Evolutionary conservation across 352 stramenopile species (phyloP).

Genomic region (Hyaloperonospora brassicae): DNA sequence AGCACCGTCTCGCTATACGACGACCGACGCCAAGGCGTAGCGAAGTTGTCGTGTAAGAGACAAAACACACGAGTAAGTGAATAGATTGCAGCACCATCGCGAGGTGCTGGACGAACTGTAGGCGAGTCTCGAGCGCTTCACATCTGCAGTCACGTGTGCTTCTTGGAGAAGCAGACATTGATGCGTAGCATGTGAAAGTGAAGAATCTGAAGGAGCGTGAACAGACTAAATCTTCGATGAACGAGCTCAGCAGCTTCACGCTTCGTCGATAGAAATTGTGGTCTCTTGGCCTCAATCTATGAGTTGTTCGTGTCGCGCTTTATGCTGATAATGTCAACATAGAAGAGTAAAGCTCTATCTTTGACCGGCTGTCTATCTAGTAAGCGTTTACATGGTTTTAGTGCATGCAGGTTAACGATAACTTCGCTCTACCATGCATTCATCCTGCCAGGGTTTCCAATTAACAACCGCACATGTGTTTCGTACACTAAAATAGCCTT

Average conservation of each 20-base stretch:
- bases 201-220: constrained; percentile 68
- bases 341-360: too few relatives aligned
- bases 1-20: constrained; percentile 19
- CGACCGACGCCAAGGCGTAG: constrained; percentile 21
- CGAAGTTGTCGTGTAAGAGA: constrained; percentile 54
- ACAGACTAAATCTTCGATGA: constrained; percentile 37
- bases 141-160: constrained; percentile 53
- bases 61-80: constrained; percentile 57
- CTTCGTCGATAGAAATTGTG: constrained; percentile 19
- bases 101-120: constrained; percentile 32
- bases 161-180: constrained; percentile 60
- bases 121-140: too few relatives aligned
- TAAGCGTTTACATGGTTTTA: too few relatives aligned
- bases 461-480: too few relatives aligned
- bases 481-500: too few relatives aligned
- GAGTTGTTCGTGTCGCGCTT: too few relatives aligned
- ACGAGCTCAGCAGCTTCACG: constrained; percentile 22
- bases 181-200: constrained; percentile 52
- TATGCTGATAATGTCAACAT: too few relatives aligned
- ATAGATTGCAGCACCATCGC: constrained; percentile 56
- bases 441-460: too few relatives aligned
- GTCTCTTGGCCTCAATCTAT: neutral
- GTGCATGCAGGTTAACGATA: too few relatives aligned
- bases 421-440: too few relatives aligned
- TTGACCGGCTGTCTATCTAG: too few relatives aligned